phyloP scores from a whole-genome alignment of 2,329 filamentous ascomycete genomes.

The Monilinia laxa region DNA sequence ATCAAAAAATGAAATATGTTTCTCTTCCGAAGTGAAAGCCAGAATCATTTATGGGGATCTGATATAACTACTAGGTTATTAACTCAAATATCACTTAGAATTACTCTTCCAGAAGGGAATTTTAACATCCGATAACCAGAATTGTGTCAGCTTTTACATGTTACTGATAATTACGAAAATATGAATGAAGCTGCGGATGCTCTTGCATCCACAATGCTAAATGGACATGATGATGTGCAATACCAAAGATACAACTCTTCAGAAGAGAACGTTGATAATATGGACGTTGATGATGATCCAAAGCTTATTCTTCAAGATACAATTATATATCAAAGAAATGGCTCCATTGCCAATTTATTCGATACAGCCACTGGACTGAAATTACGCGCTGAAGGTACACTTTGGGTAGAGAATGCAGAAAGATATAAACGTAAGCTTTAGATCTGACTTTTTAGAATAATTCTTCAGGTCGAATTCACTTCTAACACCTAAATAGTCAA shows the following conservation, averaged over 20 bases:
- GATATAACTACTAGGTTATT: not conserved
- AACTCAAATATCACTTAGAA: not conserved
- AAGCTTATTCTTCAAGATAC: constrained; percentile 18
- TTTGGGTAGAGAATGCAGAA: constrained; percentile 20
- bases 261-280: not conserved
- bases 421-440: constrained; percentile 17
- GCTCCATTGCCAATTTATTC: constrained; percentile 8
- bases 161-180: not conserved
- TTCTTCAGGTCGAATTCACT: too few relatives aligned
- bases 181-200: not conserved
- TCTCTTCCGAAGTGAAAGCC: not conserved
- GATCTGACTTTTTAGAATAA: not conserved
- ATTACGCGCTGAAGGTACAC: constrained; percentile 13
- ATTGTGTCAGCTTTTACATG: not conserved
- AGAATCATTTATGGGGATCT: not conserved
- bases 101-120: not conserved
- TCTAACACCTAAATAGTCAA: constrained; percentile 4
- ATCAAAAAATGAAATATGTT: not conserved
- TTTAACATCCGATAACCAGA: not conserved
- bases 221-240: not conserved
- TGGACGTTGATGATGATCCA: constrained; percentile 16
- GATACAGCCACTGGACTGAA: constrained; percentile 9
- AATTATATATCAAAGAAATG: constrained; percentile 11
- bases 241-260: not conserved
- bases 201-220: not conserved